These are phyloP conservation scores for Verticillium tricorpus DNA, from an alignment of 2,329 filamentous ascomycete species.

Conservation along the genomic window DNA sequence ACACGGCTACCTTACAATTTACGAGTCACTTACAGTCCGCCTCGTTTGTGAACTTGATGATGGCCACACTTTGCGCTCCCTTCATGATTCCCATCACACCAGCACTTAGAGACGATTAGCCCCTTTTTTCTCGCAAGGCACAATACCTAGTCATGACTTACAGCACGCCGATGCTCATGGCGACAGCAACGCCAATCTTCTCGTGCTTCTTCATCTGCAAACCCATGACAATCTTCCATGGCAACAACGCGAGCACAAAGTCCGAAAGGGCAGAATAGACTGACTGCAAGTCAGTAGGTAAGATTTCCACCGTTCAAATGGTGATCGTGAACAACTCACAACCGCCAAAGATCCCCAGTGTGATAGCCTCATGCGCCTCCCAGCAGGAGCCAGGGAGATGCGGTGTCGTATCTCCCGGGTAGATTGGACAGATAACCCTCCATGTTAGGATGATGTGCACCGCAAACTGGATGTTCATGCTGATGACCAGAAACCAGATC, in stretches of 20 bases:
- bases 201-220: conserved; percentile 27
- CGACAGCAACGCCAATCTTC: conserved; percentile 25
- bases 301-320: background rate
- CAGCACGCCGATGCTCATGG: conserved; percentile 30
- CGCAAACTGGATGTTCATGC: conserved; percentile 23
- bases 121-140: no score
- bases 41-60: conserved; percentile 1
- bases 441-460: conserved; percentile 20
- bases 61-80: conserved; percentile 6
- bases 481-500: conserved; percentile 26
- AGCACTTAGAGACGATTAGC: background rate
- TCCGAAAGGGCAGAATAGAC: conserved; percentile 5
- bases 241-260: conserved; percentile 3
- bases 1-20: background rate
- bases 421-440: conserved; percentile 1
- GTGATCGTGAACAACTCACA: background rate
- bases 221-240: conserved; percentile 22
- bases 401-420: background rate
- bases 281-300: background rate
- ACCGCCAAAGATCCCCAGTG: conserved; percentile 5
- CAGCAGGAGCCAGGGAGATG: conserved; percentile 2
- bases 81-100: conserved; percentile 16
- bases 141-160: conserved; percentile 1
- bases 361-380: background rate
- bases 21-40: conserved; percentile 3